Percentiles rank a stretch among this genome's conserved stretches.
Conservation (phyloP, 2,329 filamentous ascomycete species). For the Aspergillus sp. region DNA sequence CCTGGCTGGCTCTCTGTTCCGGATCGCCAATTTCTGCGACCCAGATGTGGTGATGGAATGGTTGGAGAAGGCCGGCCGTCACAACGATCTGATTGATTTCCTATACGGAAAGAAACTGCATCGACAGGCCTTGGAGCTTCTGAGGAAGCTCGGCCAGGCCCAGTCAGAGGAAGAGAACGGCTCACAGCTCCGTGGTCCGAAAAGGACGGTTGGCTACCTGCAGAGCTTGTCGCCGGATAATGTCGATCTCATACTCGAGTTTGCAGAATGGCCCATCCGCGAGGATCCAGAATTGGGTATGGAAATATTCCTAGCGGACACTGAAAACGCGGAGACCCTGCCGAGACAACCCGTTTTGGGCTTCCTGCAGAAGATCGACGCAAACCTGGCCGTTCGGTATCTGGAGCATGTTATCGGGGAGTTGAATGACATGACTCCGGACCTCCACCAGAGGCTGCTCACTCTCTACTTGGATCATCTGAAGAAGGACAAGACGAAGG, state of each 20-base stretch:
- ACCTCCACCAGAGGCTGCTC: slow-evolving; percentile 82
- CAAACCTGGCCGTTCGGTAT: slow-evolving; percentile 72
- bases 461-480: slow-evolving; percentile 64
- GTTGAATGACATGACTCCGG: slow-evolving; percentile 76
- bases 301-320: slow-evolving; percentile 90
- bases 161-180: slow-evolving; percentile 36
- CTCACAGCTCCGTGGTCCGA: slow-evolving; percentile 70
- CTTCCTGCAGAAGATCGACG: slow-evolving; percentile 70
- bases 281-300: slow-evolving; percentile 73
- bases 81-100: slow-evolving; percentile 95
- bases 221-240: slow-evolving; percentile 82
- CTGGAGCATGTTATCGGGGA: slow-evolving; percentile 89
- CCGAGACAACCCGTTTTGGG: slow-evolving; percentile 72
- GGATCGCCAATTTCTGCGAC: slow-evolving; percentile 95
- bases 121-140: slow-evolving; percentile 75
- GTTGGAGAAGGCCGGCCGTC: slow-evolving; percentile 80
- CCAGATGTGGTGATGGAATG: slow-evolving; percentile 93
- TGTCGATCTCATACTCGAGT: slow-evolving; percentile 88
- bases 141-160: slow-evolving; percentile 74
- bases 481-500: slow-evolving; percentile 36
- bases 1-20: slow-evolving; percentile 84
- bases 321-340: slow-evolving; percentile 88
- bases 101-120: slow-evolving; percentile 94
- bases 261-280: slow-evolving; percentile 81
- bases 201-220: slow-evolving; percentile 83